Conservation (phyloP, 305 asterid species). For the Euphrasia arctica region DNA sequence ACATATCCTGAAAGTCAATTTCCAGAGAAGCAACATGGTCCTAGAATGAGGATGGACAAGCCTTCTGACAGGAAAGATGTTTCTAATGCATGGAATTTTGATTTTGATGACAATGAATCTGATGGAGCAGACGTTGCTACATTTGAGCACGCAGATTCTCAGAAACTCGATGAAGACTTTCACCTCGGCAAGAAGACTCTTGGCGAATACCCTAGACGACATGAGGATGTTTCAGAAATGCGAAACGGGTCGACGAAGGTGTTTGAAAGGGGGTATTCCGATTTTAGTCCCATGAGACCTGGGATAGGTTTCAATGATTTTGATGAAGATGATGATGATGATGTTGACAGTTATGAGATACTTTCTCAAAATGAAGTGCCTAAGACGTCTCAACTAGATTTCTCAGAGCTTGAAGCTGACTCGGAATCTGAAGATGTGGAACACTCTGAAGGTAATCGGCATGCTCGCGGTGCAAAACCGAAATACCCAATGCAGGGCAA, state of each 20-base stretch:
- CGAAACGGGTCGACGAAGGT: constrained; percentile 30
- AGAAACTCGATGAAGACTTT: constrained; percentile 44
- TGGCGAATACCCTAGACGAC: constrained; percentile 19
- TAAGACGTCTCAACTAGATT: constrained; percentile 48
- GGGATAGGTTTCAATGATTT: constrained; percentile 82
- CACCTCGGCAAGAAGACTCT: constrained; percentile 22
- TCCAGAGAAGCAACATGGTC: constrained; percentile 47
- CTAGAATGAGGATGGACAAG: constrained; percentile 44
- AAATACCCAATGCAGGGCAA: constrained; percentile 28
- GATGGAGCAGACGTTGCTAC: constrained; percentile 97
- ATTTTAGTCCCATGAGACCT: constrained; percentile 35
- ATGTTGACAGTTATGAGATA: constrained; percentile 75
- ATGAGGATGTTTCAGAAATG: no score
- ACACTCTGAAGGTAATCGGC: constrained; percentile 31
- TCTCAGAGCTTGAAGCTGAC: constrained; percentile 78
- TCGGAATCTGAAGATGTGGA: constrained; percentile 62
- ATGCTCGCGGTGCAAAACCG: constrained; percentile 29
- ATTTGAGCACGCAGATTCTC: constrained; percentile 88
- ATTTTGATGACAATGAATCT: constrained; percentile 96
- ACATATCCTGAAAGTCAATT: constrained; percentile 53
- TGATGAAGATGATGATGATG: constrained; percentile 90
- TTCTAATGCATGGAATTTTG: constrained; percentile 89
- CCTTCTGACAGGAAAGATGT: constrained; percentile 31
- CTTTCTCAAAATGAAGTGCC: constrained; percentile 53
- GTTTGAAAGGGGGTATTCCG: constrained; percentile 35